Base-by-base conservation (phyloP, 495 filamentous ascomycete species). In the Aspergillus heteromorphus region DNA sequence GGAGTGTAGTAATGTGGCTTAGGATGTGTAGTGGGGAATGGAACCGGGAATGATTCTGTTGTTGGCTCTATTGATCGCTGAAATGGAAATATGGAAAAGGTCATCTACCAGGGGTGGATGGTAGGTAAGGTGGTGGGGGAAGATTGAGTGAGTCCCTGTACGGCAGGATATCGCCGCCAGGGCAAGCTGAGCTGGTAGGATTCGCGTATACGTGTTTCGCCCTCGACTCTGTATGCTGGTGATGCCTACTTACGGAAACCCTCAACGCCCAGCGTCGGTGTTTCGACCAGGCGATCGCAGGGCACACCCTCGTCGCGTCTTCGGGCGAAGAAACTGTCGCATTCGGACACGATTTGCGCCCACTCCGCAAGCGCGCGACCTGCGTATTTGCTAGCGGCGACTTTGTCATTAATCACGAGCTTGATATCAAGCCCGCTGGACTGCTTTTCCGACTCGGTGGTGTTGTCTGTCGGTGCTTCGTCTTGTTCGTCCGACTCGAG, bases 301-400 rank as follows among this genome's bases (percentile, higher is more conserved):
- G 89, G 83, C 13, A 95, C 87, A 43, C 93, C 93, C 69, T 98
- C 93, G 36, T 84, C 84, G 56, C 85, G 87, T 53, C 93, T 80
- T 23, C 92, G 79, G 25, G 96, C 89, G 43, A 92, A 88, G 69
- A 98, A 98, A 63, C 84, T 89, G 65, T 97, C 91, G 71, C 86
- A 92, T 67, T 98, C 93, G 20, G 79, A 78, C 7, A 97, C 85
- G 31, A 97, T 81, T 18, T 89, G 70, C 13, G 83, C 75, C 93
- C 93, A 98, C 69, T 98, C 93, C 1, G 92, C 91, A 48, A 98
- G 77, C 1, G 93, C 91, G 42, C 92, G 82, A 2, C 93, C 93
- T 6, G 84, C 77, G 68, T 98, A 97, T 57, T 85, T 89, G 53
- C 79, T 82, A 21, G 74, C 68, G 30, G 65, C 73, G 25, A 71